Base-by-base conservation (phyloP, 768 basidiomycete species). In the Collybia nuda region DNA sequence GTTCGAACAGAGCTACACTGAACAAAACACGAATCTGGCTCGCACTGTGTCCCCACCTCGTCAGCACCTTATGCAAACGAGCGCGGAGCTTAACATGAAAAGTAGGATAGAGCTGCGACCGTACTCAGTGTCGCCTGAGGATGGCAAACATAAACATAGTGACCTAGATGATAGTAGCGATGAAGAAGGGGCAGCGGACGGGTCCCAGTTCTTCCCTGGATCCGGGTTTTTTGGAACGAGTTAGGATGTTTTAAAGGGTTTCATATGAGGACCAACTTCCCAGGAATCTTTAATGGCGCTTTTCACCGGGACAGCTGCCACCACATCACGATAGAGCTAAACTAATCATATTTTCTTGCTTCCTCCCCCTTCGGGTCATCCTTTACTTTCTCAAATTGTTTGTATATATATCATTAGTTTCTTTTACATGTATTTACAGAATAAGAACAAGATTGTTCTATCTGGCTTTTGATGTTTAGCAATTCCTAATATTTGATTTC, bases 31-130 rank as follows among this genome's bases (percentile, higher is more conserved):
- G 12, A 35, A 24, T 21, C 40, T 57, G 32, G 32, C 36, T 17
- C 52, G 44, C 43, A 36, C 50, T n/a, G 29, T 41, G 39, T 52
- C 54, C 47, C 53, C 47, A 12, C 51, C 43, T 12, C 57, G 53
- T 37, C 53, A 53, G 44, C 40, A 38, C 23, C 45, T 47, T 37
- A 68, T 69, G 69, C 58, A 67, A 56, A 68, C 65, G 37, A 74
- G 70, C 54, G 64, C 69, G 23, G 74, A 73, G 62, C 49, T 74
- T 58, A 72, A 74, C 50, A 72, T 70, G 72, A 75, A 74, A 62
- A 72, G 66, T 40, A 61, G 61, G 51, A 59, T 62, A 54, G 63
- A 70, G 60, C 52, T 59, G 57, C 60, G 62, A 38, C 58, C 62
- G 55, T 55, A 46, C 36, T 46, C 56, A 17, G 54, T 42, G 38